These are phyloP conservation scores for Huntiella abstrusa DNA, from an alignment of 2,329 filamentous ascomycete genomes.

Conservation along the genomic window DNA sequence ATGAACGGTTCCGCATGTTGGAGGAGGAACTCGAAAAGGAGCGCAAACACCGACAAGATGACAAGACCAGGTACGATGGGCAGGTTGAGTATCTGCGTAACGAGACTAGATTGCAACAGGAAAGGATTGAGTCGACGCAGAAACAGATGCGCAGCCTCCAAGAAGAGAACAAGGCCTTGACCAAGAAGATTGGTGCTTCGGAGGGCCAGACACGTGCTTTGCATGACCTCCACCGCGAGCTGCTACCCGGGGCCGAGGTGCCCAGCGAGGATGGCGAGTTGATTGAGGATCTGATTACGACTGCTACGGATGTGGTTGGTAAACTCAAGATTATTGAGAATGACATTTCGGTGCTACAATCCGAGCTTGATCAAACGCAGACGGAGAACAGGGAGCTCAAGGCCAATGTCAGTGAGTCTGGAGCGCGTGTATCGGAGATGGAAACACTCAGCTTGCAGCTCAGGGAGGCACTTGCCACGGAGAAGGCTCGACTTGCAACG, in stretches of 20 bases:
- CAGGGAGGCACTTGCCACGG: slow-evolving; percentile 32
- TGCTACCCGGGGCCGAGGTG: slow-evolving; percentile 32
- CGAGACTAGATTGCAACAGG: slow-evolving; percentile 38
- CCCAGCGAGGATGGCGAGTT: slow-evolving; percentile 40
- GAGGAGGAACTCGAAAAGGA: slow-evolving; percentile 52
- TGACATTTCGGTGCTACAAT: slow-evolving; percentile 37
- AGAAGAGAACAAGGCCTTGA: slow-evolving; percentile 33
- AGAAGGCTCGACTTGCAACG: slow-evolving; percentile 33
- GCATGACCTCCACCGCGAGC: slow-evolving; percentile 37
- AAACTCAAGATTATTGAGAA: slow-evolving; percentile 41
- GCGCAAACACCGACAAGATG: slow-evolving; percentile 36
- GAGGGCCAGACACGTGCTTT: slow-evolving; percentile 35
- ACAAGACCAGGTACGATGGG: slow-evolving; percentile 37
- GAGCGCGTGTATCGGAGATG: slow-evolving; percentile 28
- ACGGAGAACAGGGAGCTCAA: slow-evolving; percentile 35
- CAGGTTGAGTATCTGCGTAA: slow-evolving; percentile 45
- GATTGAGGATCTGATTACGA: slow-evolving; percentile 38
- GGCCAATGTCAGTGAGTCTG: slow-evolving; percentile 28
- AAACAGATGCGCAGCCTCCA: slow-evolving; percentile 34
- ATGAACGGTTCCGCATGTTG: slow-evolving; percentile 48
- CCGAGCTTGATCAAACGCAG: slow-evolving; percentile 43
- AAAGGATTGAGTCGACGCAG: slow-evolving; percentile 40
- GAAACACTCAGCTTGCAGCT: slow-evolving; percentile 33
- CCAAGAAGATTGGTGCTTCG: slow-evolving; percentile 31
- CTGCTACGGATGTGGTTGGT: slow-evolving; percentile 38